Evolutionary conservation across 2,329 filamentous ascomycete species (phyloP).

Genomic region (Penicillium sp.): DNA sequence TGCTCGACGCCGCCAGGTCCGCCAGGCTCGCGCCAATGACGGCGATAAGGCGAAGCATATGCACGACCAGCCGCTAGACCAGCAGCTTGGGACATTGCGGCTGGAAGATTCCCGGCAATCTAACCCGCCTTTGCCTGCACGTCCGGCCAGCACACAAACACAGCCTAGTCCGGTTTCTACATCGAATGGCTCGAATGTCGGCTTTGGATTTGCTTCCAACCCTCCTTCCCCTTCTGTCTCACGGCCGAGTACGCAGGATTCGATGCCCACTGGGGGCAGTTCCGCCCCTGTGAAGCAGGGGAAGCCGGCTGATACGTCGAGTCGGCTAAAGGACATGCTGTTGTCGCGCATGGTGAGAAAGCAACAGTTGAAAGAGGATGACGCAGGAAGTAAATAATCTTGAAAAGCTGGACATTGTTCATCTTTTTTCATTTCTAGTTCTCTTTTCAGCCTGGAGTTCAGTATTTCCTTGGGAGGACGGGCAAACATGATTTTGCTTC

Average conservation of each 20-base stretch:
- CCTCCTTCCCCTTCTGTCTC: constrained; percentile 9
- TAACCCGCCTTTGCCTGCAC: not conserved
- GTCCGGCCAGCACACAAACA: constrained; percentile 8
- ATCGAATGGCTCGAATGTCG: not conserved
- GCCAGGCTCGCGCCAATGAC: constrained; percentile 17
- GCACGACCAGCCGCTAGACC: constrained; percentile 19
- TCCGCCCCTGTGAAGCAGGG: constrained; percentile 12
- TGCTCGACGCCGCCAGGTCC: constrained; percentile 24
- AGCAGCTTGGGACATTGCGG: constrained; percentile 1
- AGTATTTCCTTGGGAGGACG: not conserved
- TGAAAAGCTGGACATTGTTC: not conserved
- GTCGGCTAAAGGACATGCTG: constrained; percentile 22
- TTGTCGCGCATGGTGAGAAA: constrained; percentile 21
- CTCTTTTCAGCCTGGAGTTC: not conserved
- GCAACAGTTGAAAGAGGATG: constrained; percentile 8
- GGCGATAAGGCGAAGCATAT: constrained; percentile 1
- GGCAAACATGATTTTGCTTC: not conserved
- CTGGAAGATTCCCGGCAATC: not conserved
- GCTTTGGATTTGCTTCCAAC: not conserved
- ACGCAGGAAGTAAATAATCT: constrained; percentile 4
- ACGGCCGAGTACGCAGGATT: constrained; percentile 12
- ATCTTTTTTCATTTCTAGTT: not conserved
- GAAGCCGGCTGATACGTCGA: constrained; percentile 9
- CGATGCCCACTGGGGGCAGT: constrained; percentile 7
- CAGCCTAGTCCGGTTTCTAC: not conserved